Evolutionary conservation across 2,329 filamentous ascomycete genomes (phyloP).

Genomic region (Camillea tinctor): DNA sequence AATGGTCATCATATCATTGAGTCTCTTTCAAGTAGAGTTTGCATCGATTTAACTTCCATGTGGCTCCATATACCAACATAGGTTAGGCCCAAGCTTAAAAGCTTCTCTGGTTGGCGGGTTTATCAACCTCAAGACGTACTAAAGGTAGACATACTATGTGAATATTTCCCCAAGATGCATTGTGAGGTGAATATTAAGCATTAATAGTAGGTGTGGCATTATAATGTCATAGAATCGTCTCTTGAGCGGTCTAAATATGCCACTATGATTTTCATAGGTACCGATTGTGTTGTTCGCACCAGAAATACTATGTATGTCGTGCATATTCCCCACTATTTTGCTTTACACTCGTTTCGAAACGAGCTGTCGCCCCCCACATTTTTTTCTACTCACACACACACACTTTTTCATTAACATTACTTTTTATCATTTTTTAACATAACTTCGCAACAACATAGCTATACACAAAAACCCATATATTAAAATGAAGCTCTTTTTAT

Average conservation of each 20-base stretch:
- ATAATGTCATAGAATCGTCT: not conserved
- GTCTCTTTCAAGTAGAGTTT: constrained; percentile 52
- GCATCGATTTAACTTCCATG: not conserved
- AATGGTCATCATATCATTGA: constrained; percentile 77
- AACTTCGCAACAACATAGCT: too few species aligned
- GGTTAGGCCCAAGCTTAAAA: constrained; percentile 50
- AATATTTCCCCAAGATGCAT: constrained; percentile 3
- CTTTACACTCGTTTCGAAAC: too few species aligned
- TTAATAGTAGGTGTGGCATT: too few species aligned
- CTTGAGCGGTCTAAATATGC: not conserved
- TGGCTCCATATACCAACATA: not conserved
- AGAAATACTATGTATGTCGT: constrained; percentile 87
- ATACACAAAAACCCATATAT: too few species aligned
- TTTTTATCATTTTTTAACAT: too few species aligned
- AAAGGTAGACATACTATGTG: constrained; percentile 81
- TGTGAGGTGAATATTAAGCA: too few species aligned
- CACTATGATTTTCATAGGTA: constrained; percentile 45
- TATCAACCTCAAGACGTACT: constrained; percentile 72
- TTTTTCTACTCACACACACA: too few species aligned
- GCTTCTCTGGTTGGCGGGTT: constrained; percentile 71
- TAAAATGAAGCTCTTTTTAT: too few species aligned
- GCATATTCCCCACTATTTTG: constrained; percentile 48
- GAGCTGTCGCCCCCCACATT: too few species aligned
- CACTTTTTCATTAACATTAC: too few species aligned
- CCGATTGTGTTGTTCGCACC: constrained; percentile 73